phyloP scores from a whole-genome alignment of 371 early-diverging fungal genomes.

The Mortierella sp. region DNA sequence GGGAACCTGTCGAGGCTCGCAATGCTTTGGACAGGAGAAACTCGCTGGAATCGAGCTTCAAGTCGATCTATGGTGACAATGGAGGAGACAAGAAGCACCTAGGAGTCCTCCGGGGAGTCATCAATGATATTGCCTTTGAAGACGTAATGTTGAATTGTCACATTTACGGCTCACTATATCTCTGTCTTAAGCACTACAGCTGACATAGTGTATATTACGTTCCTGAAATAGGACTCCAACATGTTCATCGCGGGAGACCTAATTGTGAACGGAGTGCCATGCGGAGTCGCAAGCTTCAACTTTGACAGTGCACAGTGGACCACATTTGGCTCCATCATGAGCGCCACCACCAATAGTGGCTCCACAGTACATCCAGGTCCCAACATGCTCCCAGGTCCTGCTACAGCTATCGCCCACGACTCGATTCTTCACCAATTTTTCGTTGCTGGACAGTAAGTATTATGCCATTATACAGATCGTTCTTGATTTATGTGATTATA shows the following conservation, averaged over 20 bases:
- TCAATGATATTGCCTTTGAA: constrained; percentile 62
- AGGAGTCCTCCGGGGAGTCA: constrained; percentile 57
- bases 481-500: no score
- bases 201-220: neutral
- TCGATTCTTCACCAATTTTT: constrained; percentile 40
- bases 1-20: constrained; percentile 36
- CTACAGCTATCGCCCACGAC: constrained; percentile 40
- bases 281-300: constrained; percentile 63
- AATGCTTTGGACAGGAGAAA: constrained; percentile 24
- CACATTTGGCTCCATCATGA: constrained; percentile 56
- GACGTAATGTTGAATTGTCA: constrained; percentile 60
- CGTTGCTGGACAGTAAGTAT: constrained; percentile 40
- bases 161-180: no score
- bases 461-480: no score
- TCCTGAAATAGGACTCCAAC: constrained; percentile 49
- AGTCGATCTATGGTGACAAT: constrained; percentile 50
- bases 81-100: constrained; percentile 17
- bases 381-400: constrained; percentile 32
- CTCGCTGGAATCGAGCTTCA: constrained; percentile 24
- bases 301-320: constrained; percentile 60
- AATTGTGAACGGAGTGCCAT: constrained; percentile 53
- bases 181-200: no score
- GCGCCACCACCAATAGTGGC: constrained; percentile 36
- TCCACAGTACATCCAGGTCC: constrained; percentile 11
- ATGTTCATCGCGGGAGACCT: constrained; percentile 65